Percentiles rank a stretch among this genome's conserved stretches.
These are phyloP conservation scores for Chimonanthus praecox DNA, from an alignment of 164 flowering plant species.

Conservation along the genomic window DNA sequence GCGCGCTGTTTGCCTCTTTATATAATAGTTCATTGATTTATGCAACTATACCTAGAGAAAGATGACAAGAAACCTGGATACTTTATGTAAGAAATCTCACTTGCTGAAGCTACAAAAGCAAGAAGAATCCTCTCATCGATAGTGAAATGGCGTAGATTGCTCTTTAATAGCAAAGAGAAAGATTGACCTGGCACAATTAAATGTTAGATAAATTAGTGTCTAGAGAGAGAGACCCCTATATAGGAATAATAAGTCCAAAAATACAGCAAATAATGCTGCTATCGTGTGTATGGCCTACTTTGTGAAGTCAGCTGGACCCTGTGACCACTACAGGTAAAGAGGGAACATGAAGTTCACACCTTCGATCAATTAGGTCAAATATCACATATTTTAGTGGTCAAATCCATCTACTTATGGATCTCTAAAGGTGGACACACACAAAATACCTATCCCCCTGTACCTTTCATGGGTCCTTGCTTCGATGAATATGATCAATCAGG, in stretches of 20 bases:
- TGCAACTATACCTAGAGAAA: not conserved
- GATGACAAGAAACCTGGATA: conserved; percentile 1
- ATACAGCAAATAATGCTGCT: not conserved
- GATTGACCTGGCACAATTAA: conserved; percentile 38
- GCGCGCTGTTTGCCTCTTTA: too few species aligned
- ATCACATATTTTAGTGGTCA: too few species aligned
- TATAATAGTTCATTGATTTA: not conserved
- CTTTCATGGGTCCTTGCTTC: too few species aligned
- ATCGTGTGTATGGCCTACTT: too few species aligned
- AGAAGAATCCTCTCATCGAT: conserved; percentile 76
- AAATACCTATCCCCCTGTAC: too few species aligned
- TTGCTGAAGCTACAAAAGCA: conserved; percentile 60
- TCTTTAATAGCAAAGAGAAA: conserved; percentile 33
- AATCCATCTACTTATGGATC: too few species aligned
- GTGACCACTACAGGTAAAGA: too few species aligned
- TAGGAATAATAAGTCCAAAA: conserved; percentile 25
- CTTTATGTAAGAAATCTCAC: conserved; percentile 33
- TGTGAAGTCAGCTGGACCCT: too few species aligned
- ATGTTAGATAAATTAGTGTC: not conserved
- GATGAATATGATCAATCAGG: too few species aligned
- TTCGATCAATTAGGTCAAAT: too few species aligned
- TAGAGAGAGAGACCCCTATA: conserved; percentile 27
- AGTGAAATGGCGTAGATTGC: conserved; percentile 55
- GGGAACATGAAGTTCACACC: too few species aligned
- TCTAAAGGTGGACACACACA: too few species aligned